Evolutionary conservation across 2,329 filamentous ascomycete genomes (phyloP).

Genomic region (Trichoderma guizhouense): DNA sequence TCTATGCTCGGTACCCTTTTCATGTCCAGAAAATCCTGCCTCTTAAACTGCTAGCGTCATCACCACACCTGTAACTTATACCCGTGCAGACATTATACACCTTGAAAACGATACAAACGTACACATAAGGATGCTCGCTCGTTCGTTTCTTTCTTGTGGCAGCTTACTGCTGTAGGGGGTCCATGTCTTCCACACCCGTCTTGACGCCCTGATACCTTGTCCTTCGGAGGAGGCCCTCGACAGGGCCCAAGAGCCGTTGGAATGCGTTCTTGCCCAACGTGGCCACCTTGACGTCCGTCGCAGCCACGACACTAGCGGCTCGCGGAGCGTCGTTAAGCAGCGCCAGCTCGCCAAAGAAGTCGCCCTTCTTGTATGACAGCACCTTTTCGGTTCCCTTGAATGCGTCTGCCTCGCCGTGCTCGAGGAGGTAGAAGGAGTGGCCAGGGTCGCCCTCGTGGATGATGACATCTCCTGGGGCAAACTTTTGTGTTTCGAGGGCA

Average conservation of each 20-base stretch:
- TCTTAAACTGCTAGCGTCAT: conserved; percentile 5
- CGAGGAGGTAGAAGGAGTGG: conserved; percentile 86
- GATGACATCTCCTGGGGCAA: conserved; percentile 72
- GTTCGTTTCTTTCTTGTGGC: not conserved
- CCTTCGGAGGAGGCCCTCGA: conserved; percentile 91
- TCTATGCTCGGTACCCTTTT: conserved; percentile 13
- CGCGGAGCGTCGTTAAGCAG: conserved; percentile 90
- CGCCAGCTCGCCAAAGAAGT: conserved; percentile 96
- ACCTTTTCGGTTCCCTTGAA: conserved; percentile 77
- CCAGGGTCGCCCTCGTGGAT: conserved; percentile 91
- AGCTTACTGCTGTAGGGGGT: conserved; percentile 53
- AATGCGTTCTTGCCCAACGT: conserved; percentile 92
- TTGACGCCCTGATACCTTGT: conserved; percentile 60
- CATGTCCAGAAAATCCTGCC: conserved; percentile 15
- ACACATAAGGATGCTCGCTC: not conserved
- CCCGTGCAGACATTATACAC: conserved; percentile 1
- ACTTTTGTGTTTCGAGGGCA: conserved; percentile 88
- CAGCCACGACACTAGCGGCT: conserved; percentile 81
- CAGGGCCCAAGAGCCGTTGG: conserved; percentile 85
- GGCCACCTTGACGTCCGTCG: conserved; percentile 87
- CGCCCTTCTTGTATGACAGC: conserved; percentile 81
- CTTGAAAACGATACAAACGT: not conserved
- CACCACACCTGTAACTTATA: not conserved
- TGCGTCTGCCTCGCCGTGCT: conserved; percentile 81
- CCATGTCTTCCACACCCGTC: conserved; percentile 63